These are phyloP conservation scores for Aphanocladium album DNA, from an alignment of 2,329 filamentous ascomycete species.

Conservation along the genomic window DNA sequence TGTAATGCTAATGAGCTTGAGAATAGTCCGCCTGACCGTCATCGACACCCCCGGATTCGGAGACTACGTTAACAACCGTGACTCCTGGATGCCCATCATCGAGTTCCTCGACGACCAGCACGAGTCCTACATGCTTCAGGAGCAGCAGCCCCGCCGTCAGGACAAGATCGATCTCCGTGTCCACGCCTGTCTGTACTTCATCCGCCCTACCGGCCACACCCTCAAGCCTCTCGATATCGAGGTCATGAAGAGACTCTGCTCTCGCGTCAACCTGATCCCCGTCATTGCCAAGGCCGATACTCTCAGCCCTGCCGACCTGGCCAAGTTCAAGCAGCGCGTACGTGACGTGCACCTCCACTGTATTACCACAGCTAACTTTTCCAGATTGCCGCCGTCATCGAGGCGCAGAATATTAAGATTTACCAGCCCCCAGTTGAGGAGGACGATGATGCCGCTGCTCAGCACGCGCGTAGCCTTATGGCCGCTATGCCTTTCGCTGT, in stretches of 20 bases:
- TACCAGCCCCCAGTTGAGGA: conserved; percentile 98
- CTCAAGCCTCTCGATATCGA: conserved; percentile 98
- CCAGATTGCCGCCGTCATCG: conserved; percentile 89
- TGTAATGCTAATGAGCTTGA: neutral
- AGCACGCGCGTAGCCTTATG: conserved; percentile 92
- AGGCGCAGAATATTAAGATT: conserved; percentile 99
- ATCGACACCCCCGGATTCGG: conserved; percentile 99
- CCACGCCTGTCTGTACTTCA: conserved; percentile 98
- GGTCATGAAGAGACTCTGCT: conserved; percentile 99
- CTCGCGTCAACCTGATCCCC: conserved; percentile 95
- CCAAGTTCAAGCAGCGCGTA: conserved; percentile 93
- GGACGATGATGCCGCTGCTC: conserved; percentile 92
- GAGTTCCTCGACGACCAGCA: conserved; percentile 99
- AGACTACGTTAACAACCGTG: conserved; percentile 99
- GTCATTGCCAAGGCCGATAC: conserved; percentile 99
- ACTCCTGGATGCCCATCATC: conserved; percentile 99
- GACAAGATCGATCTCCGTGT: conserved; percentile 99
- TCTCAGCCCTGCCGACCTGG: conserved; percentile 83
- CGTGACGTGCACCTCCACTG: conserved; percentile 26
- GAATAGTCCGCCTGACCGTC: conserved; percentile 87
- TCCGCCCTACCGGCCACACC: conserved; percentile 95
- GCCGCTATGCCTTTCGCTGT: conserved; percentile 98
- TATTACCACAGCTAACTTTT: conserved; percentile 22
- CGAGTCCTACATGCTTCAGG: conserved; percentile 99
- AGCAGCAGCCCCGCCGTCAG: conserved; percentile 94